Evolutionary conservation across 768 basidiomycete genomes (phyloP), one percentile per base, ranked within the genome.

Genomic region (Hygrocybe coccinea): DNA sequence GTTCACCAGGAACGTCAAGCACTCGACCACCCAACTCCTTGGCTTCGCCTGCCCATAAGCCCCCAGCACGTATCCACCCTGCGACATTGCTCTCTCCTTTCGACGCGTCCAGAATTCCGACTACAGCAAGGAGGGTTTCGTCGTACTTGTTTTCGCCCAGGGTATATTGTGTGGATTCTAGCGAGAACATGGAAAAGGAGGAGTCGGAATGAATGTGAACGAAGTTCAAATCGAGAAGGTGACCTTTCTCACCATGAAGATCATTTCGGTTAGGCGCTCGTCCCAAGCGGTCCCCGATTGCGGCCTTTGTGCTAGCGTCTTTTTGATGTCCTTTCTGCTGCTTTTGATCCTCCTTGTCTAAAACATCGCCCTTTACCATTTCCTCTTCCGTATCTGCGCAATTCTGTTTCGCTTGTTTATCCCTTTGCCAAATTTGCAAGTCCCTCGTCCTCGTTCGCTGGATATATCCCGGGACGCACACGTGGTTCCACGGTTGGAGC

Each of bases 401-500:
- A 29, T 29, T 21, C 60, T 46, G 50, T 62, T 66, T 54, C 53
- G 59, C 64, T 50, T 46, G 60, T 54, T 43, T 55, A 52, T 58
- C 45, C 41, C 34, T 21, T 22, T 51, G 25, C 37, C 58, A 54
- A n/a, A 66, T 59, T 3, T 60, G 57, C 10, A 72, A 39, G 55
- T 74, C 72, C 8, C 47, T 47, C 19, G 45, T 56, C 10, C 85
- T 78, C 64, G 69, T 71, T 8, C 69, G 59, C 2, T 67, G 71
- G 14, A 76, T 72, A 64, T 91, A 92, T 64, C 91, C 89, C 9
- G 71, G 76, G 60, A 92, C 78, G 63, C 86, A 89, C 19, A 92
- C 71, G 64, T 93, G 91, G 64, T 89, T 93, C 72, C 80, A 87
- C 0, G 90, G 91, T 63, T 93, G 91, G 14, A 86, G 73, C 24